Base-by-base conservation (phyloP, 2,329 filamentous ascomycete species). In the Monosporascus sp. region DNA sequence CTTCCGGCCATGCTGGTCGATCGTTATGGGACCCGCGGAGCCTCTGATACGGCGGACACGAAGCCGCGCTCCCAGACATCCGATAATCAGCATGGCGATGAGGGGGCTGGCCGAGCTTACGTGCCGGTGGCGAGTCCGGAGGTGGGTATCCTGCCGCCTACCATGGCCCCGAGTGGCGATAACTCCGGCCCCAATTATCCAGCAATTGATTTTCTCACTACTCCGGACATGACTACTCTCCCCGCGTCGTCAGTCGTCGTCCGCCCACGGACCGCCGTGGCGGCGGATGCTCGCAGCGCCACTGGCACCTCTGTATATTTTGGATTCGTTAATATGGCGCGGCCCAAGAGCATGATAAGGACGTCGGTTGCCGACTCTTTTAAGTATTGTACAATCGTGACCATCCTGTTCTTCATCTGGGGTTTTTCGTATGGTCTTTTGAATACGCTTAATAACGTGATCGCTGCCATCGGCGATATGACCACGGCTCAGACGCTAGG, bases 381-480 rank as follows among this genome's bases (percentile, higher is more conserved):
- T 59, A 87, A 85, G 58, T 89, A 90, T 58, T 86, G 88, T 63
- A 78, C 81, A 17, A 76, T 90, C 58, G 90, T 95, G 22, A 89
- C 88, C 1, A 80, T 92, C 7, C 75, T 96, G 0, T 96, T 96
- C 71, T 85, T 96, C 58, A 74, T 96, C 3, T 96, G 91, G 91
- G 92, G 92, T 0, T 87, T 96, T 54, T 91, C 91, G 0, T 96
- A 96, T 62, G 92, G 92, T 0, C 78, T 96, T 2, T 76, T 96
- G 6, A 91, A 94, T 63, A 87, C 86, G 0, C 79, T 97, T 28
- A 96, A 96, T 66, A 79, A 78, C 20, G 83, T 84, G 24, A 85
- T 91, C 50, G 82, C 86, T 37, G 65, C 70, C 14, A 79, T 90
- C 6, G 79, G 85, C 15, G 63, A 79, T 22, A 86, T 88, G 77